Evolutionary conservation across 805 yeast species (phyloP).

Genomic region (Blastobotrys parvus): DNA sequence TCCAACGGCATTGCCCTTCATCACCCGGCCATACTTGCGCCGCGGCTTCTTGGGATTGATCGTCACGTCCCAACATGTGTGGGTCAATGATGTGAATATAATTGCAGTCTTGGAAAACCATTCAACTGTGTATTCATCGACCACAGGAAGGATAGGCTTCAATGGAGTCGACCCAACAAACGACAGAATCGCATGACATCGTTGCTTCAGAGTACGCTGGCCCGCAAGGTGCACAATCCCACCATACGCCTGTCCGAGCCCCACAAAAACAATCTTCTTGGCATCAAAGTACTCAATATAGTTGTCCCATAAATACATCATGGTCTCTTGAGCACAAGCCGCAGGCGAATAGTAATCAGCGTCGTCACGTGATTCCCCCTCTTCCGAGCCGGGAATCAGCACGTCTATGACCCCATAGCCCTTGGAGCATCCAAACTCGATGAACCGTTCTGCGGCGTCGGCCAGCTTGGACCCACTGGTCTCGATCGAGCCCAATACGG

Average conservation of each 20-base stretch:
- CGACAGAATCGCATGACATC: conserved; percentile 62
- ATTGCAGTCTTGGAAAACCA: conserved; percentile 87
- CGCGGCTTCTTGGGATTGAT: conserved; percentile 60
- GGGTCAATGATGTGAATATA: conserved; percentile 64
- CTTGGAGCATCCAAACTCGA: conserved; percentile 55
- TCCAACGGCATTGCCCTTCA: conserved; percentile 64
- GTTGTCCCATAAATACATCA: conserved; percentile 84
- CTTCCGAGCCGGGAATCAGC: conserved; percentile 56
- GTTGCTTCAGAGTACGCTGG: conserved; percentile 59
- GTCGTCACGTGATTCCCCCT: conserved; percentile 32
- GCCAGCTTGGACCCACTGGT: conserved; percentile 50
- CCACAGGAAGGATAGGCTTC: conserved; percentile 71
- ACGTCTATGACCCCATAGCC: conserved; percentile 79
- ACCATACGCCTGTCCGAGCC: conserved; percentile 83
- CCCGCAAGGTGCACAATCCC: conserved; percentile 83
- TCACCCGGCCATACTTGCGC: conserved; percentile 83
- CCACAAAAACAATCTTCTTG: conserved; percentile 66
- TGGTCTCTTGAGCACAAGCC: conserved; percentile 65
- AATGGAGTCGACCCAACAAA: conserved; percentile 57
- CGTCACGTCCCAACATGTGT: conserved; percentile 70
- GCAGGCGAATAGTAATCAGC: conserved; percentile 47
- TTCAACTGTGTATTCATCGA: conserved; percentile 83
- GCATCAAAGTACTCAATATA: conserved; percentile 70
- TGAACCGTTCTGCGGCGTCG: conserved; percentile 62
- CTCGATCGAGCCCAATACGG: conserved; percentile 69